Conservation (phyloP, 495 filamentous ascomycete genomes). For the Usnea hakonensis region DNA sequence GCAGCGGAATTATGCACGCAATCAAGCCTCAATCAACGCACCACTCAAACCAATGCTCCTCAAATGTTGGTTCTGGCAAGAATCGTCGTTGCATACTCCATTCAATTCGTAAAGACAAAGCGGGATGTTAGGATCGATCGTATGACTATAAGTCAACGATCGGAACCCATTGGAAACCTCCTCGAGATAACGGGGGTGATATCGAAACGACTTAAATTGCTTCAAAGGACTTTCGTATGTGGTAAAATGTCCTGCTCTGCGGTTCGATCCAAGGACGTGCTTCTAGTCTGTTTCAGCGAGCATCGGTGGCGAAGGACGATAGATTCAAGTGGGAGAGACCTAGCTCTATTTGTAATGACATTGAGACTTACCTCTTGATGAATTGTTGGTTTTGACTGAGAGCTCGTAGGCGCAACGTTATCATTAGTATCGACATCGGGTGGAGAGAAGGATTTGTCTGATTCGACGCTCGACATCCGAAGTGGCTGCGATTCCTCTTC, state of each 20-base stretch:
- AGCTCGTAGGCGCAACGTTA: background rate
- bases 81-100: slow-evolving; percentile 66
- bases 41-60: slow-evolving; percentile 66
- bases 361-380: background rate
- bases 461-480: background rate
- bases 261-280: background rate
- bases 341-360: background rate
- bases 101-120: slow-evolving; percentile 70
- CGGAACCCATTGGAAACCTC: slow-evolving; percentile 67
- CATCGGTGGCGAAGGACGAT: background rate
- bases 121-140: slow-evolving; percentile 63
- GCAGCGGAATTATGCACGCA: slow-evolving; percentile 11
- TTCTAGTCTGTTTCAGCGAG: slow-evolving; percentile 3
- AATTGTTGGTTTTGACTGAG: background rate
- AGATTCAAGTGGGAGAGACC: slow-evolving; percentile 9
- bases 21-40: slow-evolving; percentile 49
- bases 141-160: slow-evolving; percentile 88
- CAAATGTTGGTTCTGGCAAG: slow-evolving; percentile 73
- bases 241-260: slow-evolving; percentile 39
- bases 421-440: background rate
- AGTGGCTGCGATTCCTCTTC: slow-evolving; percentile 15
- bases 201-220: slow-evolving; percentile 80
- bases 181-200: slow-evolving; percentile 65
- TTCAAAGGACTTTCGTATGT: slow-evolving; percentile 79
- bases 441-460: slow-evolving; percentile 8